Conservation (phyloP, 306 rosid species). For the Cajanus cajan region DNA sequence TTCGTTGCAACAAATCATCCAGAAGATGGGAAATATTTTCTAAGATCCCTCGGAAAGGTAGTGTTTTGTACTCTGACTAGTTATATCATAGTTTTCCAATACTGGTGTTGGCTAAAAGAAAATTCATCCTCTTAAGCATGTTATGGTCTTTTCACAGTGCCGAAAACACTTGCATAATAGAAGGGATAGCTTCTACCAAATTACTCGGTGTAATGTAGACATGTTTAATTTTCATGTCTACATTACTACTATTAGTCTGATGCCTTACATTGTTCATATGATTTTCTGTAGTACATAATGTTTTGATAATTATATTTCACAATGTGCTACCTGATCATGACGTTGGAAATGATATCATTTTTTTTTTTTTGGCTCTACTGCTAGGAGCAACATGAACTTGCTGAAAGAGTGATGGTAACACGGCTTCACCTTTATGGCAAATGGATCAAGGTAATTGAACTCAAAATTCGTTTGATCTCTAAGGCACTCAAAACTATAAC, state of each 20-base stretch:
- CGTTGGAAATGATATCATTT: neutral
- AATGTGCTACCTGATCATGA: neutral
- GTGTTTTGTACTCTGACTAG: slow-evolving; percentile 6
- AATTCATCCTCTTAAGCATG: neutral
- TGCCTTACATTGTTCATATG: neutral
- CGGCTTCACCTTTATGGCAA: slow-evolving; percentile 87
- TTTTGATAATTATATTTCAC: neutral
- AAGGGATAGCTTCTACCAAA: neutral
- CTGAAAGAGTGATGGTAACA: slow-evolving; percentile 96
- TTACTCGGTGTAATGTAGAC: neutral
- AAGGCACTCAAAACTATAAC: neutral
- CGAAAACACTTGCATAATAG: neutral
- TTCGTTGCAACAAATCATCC: slow-evolving; percentile 75
- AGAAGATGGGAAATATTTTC: slow-evolving; percentile 66
- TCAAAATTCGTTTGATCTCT: neutral
- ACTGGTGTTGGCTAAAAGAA: neutral
- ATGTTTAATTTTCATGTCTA: neutral
- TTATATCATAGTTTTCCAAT: neutral
- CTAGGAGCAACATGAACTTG: slow-evolving; percentile 86
- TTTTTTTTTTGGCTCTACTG: slow-evolving; percentile 14
- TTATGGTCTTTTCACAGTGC: neutral
- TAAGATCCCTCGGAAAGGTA: slow-evolving; percentile 85
- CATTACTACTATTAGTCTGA: neutral
- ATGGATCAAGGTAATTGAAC: slow-evolving; percentile 80
- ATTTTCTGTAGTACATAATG: neutral